Evolutionary conservation across 371 early-diverging fungal species (phyloP).

Genomic region (Smittium culicis): DNA sequence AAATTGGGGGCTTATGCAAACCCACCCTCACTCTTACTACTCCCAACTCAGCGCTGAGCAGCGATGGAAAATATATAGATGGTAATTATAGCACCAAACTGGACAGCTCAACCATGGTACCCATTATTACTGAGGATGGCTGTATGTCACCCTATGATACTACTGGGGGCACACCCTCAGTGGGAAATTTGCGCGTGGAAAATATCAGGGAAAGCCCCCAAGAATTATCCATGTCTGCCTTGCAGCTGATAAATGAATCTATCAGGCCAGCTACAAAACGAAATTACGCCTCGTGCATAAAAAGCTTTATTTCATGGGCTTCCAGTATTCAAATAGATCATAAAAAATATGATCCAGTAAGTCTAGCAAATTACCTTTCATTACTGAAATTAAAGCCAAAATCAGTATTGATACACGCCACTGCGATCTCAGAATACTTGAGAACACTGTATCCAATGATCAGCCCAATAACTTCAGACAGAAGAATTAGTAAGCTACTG

Average conservation of each 20-base stretch:
- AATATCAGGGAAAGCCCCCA: not conserved
- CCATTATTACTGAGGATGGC: not conserved
- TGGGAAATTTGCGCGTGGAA: not conserved
- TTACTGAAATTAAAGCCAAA: conserved; percentile 3
- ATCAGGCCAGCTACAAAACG: not conserved
- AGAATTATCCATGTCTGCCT: not conserved
- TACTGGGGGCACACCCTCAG: not conserved
- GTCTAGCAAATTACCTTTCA: not conserved
- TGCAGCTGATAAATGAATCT: not conserved
- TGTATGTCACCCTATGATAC: not conserved
- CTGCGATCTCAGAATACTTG: not conserved
- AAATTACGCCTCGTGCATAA: not conserved
- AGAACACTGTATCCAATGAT: not conserved
- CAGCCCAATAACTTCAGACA: not conserved
- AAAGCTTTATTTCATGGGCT: not conserved
- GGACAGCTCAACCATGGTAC: not conserved
- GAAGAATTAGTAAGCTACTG: not conserved
- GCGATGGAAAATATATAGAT: not conserved
- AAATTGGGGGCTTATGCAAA: not conserved
- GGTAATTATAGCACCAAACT: not conserved
- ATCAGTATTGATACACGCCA: not conserved
- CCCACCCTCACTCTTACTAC: not conserved
- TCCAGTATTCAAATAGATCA: not conserved
- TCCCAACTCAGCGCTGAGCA: not conserved
- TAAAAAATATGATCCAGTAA: not conserved